A percentile compares a stretch with the other conserved stretches of the same genome.
Conservation (phyloP, 1,284 basidiomycete genomes). For the Microbotryum scabiosae region DNA sequence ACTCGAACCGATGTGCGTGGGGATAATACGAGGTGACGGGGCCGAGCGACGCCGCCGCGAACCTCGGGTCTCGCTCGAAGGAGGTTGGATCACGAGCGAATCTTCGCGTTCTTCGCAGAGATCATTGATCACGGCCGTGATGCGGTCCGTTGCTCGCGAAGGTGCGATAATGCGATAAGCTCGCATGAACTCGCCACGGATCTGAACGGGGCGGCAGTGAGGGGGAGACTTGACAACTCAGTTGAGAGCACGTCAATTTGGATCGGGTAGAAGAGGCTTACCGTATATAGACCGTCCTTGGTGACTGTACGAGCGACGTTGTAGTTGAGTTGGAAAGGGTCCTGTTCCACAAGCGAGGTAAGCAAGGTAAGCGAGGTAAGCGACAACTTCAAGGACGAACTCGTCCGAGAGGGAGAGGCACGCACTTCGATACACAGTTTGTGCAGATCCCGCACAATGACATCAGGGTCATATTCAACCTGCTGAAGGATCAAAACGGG, state of each 20-base stretch:
- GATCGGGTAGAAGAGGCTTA: constrained; percentile 41
- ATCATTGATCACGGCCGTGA: constrained; percentile 33
- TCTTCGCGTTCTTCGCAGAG: constrained; percentile 38
- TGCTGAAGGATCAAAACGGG: constrained; percentile 1
- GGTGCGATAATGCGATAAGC: constrained; percentile 55
- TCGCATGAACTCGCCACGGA: constrained; percentile 97
- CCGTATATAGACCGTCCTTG: constrained; percentile 88
- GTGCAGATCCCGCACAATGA: constrained; percentile 76
- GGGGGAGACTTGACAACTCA: constrained; percentile 2
- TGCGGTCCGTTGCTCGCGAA: constrained; percentile 25
- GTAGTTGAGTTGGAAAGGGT: constrained; percentile 91
- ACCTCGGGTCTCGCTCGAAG: constrained; percentile 1
- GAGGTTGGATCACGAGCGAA: constrained; percentile 35
- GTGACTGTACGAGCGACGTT: constrained; percentile 96
- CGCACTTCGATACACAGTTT: constrained; percentile 83
- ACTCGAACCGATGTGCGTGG: neutral
- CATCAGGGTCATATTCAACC: constrained; percentile 45
- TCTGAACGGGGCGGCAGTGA: constrained; percentile 48
- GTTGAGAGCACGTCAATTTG: neutral
- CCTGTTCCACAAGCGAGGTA: constrained; percentile 46
- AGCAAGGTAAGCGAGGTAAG: neutral
- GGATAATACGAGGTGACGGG: constrained; percentile 24
- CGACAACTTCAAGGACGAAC: constrained; percentile 14
- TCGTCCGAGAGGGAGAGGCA: constrained; percentile 5
- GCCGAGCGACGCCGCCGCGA: constrained; percentile 24